Conservation (phyloP, 1,139 yeast species). For the Torulaspora pretoriensis region DNA sequence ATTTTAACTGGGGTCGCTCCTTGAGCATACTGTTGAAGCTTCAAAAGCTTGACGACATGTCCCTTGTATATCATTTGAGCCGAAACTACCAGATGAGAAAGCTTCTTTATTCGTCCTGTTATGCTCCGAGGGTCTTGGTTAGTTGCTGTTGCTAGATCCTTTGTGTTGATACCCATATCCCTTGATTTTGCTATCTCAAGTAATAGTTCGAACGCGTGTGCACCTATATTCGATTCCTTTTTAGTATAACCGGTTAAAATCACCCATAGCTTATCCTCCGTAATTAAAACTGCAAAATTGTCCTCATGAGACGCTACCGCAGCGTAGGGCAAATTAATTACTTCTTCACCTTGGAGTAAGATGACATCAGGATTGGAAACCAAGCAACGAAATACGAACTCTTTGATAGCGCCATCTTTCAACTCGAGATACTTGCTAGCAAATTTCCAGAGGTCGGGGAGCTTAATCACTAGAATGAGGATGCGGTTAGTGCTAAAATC, state of each 20-base stretch:
- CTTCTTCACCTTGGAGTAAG: conserved; percentile 7
- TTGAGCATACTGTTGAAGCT: conserved; percentile 43
- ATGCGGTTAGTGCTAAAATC: conserved; percentile 10
- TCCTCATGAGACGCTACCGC: conserved; percentile 15
- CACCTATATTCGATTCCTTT: conserved; percentile 42
- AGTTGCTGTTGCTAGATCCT: conserved; percentile 51
- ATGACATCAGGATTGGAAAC: conserved; percentile 17
- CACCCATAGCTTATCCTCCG: conserved; percentile 42
- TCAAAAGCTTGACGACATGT: conserved; percentile 49
- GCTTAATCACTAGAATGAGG: conserved; percentile 15
- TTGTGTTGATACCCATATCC: conserved; percentile 53
- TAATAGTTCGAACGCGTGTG: conserved; percentile 42
- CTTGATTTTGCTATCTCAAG: conserved; percentile 52
- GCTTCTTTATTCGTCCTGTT: conserved; percentile 54
- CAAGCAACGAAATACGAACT: conserved; percentile 24
- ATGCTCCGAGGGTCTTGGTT: conserved; percentile 71
- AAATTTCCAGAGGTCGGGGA: conserved; percentile 25
- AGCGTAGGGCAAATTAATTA: conserved; percentile 4
- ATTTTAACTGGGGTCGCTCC: conserved; percentile 21
- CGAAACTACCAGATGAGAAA: conserved; percentile 48
- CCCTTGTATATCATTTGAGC: conserved; percentile 42
- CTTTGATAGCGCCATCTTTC: conserved; percentile 20
- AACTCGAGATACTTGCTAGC: conserved; percentile 19
- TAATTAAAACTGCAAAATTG: conserved; percentile 31
- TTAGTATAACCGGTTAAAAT: conserved; percentile 42